Percentiles rank a stretch among this genome's conserved stretches.
Conservation (phyloP, 2,329 filamentous ascomycete genomes). For the Calonectria pseudoturangicola region DNA sequence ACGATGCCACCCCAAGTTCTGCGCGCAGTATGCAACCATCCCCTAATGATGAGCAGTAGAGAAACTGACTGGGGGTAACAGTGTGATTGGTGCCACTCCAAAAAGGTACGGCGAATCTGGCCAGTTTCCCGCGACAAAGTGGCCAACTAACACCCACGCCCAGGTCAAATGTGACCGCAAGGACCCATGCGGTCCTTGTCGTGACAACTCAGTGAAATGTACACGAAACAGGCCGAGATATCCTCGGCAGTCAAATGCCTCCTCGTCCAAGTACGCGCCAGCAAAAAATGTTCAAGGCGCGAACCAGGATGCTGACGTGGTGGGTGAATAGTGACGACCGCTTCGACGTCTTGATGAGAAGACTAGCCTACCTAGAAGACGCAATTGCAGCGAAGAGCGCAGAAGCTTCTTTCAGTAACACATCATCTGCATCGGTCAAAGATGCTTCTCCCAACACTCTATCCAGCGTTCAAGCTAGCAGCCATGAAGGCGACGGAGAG, state of each 20-base stretch:
- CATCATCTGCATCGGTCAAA: background rate
- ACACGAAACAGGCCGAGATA: slow-evolving; percentile 14
- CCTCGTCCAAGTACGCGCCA: background rate
- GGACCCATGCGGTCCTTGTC: slow-evolving; percentile 24
- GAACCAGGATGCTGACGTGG: background rate
- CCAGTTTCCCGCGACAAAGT: background rate
- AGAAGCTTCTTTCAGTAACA: background rate
- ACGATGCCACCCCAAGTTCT: slow-evolving; percentile 18
- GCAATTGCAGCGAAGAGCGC: background rate
- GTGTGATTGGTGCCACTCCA: slow-evolving; percentile 31
- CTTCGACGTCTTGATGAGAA: slow-evolving; percentile 23
- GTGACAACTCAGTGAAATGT: slow-evolving; percentile 12
- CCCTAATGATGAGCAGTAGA: background rate
- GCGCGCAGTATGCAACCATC: slow-evolving; percentile 17
- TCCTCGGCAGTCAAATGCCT: background rate
- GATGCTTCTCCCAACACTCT: background rate
- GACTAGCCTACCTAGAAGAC: slow-evolving; percentile 16
- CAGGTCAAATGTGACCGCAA: slow-evolving; percentile 32
- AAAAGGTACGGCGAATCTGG: slow-evolving; percentile 7
- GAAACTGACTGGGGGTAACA: background rate
- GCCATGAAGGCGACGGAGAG: background rate
- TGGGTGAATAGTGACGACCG: slow-evolving; percentile 3
- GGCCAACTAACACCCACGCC: background rate
- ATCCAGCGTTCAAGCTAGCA: background rate
- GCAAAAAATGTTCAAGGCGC: background rate